Evolutionary conservation across 257 asterid genomes (phyloP), one percentile per base, ranked within the genome.

Genomic region (Verbascum thapsus): DNA sequence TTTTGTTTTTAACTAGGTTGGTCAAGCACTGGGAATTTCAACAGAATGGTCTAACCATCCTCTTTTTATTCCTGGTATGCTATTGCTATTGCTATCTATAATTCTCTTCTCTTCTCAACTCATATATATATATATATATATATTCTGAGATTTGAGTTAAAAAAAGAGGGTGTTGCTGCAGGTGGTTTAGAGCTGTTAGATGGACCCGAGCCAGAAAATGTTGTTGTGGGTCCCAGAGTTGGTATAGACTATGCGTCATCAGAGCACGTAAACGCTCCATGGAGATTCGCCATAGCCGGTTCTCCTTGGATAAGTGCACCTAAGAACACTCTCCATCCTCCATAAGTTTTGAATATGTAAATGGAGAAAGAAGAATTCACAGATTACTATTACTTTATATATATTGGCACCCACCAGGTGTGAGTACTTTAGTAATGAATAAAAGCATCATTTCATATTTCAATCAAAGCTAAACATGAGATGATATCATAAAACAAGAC

Each of bases 111-210:
- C 32, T 26, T 26, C 32, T 5, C 3, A 26, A 26, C 32, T 26
- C 32, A 26, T 5, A 26, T 26, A 26, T 26, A n/a, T n/a, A n/a
- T 5, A 26, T 59, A 58, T 18, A 11, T 53, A 7, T 13, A 13
- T 18, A 59, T 43, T 30, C 44, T 39, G 20, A 8, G 32, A 19
- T 6, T 17, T 71, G 62, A 69, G 15, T 38, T 43, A 16, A 7
- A 22, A 26, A 22, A 64, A 64, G 65, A 15, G 63, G n/a, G n/a
- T n/a, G n/a, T n/a, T 66, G 59, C 9, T 12, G 49, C 42, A 94
- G 99, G 97, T 70, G 96, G 97, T 63, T 78, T 94, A 77, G 97
- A 94, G 68, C 74, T 94, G 60, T 67, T 90, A 52, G 96, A 94
- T 61, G 99, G 99, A 40, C 91, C 95, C 15, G 67, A 64, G 74